These are phyloP conservation scores for Arthroderma sp. DNA, from an alignment of 2,329 filamentous ascomycete species.

Conservation along the genomic window DNA sequence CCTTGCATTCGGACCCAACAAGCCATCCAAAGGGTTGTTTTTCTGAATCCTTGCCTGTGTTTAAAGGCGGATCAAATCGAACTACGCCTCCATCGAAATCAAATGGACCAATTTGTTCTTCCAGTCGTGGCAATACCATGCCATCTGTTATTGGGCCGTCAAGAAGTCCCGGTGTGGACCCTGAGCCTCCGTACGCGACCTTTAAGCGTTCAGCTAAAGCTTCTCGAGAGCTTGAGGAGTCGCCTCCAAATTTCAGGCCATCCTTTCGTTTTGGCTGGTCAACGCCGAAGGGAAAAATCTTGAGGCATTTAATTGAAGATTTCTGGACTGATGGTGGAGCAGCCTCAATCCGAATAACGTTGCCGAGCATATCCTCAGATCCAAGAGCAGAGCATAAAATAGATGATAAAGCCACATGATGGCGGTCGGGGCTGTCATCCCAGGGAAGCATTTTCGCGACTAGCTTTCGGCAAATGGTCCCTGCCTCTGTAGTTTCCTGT, in stretches of 20 bases:
- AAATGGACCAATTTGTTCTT: constrained; percentile 40
- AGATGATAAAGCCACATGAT: constrained; percentile 66
- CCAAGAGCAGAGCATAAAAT: constrained; percentile 62
- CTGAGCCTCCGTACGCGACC: constrained; percentile 52
- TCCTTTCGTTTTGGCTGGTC: constrained; percentile 43
- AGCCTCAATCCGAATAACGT: constrained; percentile 74
- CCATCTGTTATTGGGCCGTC: constrained; percentile 83
- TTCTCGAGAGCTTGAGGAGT: constrained; percentile 70
- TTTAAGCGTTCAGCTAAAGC: constrained; percentile 58
- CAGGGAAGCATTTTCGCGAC: constrained; percentile 65
- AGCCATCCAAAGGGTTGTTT: constrained; percentile 48
- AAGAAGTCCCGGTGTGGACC: constrained; percentile 50
- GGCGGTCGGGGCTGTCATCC: constrained; percentile 75
- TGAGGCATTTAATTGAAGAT: constrained; percentile 54
- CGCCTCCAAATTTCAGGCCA: constrained; percentile 73
- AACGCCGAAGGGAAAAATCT: constrained; percentile 65
- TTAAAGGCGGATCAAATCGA: constrained; percentile 54
- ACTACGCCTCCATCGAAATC: constrained; percentile 76
- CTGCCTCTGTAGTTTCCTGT: constrained; percentile 42
- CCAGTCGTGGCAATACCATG: constrained; percentile 55
- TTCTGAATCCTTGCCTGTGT: constrained; percentile 21
- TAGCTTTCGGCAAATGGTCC: constrained; percentile 50
- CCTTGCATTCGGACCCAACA: constrained; percentile 60
- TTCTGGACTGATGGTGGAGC: constrained; percentile 60
- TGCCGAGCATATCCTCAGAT: constrained; percentile 62